Evolutionary conservation across 2,329 filamentous ascomycete species (phyloP).

Genomic region (Botryotinia convoluta): DNA sequence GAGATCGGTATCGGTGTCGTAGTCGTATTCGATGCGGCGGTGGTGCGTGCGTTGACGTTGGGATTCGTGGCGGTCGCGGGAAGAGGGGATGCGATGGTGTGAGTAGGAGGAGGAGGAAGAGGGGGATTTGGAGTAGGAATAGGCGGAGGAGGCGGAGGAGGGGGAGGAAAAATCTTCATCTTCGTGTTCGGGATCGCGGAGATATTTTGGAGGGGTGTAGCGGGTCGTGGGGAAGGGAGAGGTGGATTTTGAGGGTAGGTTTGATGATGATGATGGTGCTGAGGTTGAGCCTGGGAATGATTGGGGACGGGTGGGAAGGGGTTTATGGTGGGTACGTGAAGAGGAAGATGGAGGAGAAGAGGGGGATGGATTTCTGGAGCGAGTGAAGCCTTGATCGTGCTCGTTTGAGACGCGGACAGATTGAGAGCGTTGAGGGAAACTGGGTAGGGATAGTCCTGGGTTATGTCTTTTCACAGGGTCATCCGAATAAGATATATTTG

Average conservation of each 20-base stretch:
- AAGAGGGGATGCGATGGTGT: background rate
- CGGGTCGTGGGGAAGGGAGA: background rate
- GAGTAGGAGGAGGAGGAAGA: background rate
- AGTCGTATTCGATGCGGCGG: conserved; percentile 12
- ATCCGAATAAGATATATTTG: conserved; percentile 9
- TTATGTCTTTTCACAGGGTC: background rate
- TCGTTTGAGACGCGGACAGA: background rate
- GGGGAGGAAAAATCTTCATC: conserved; percentile 17
- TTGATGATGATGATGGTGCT: background rate
- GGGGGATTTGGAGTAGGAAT: background rate
- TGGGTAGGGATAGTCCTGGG: background rate
- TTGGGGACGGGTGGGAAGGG: conserved; percentile 1
- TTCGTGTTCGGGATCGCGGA: conserved; percentile 17
- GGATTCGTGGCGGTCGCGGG: conserved; percentile 1
- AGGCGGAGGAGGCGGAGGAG: background rate
- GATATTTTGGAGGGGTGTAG: background rate
- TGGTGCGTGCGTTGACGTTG: background rate
- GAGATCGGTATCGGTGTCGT: conserved; percentile 1
- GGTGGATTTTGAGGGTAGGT: background rate
- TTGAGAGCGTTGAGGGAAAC: conserved; percentile 7
- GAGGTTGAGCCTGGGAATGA: background rate
- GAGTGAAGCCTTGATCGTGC: background rate
- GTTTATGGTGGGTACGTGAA: background rate
- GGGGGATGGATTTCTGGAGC: conserved; percentile 8
- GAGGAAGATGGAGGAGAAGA: background rate